Base-by-base conservation (phyloP, 371 early-diverging fungal genomes). In the Batkoa obscura region DNA sequence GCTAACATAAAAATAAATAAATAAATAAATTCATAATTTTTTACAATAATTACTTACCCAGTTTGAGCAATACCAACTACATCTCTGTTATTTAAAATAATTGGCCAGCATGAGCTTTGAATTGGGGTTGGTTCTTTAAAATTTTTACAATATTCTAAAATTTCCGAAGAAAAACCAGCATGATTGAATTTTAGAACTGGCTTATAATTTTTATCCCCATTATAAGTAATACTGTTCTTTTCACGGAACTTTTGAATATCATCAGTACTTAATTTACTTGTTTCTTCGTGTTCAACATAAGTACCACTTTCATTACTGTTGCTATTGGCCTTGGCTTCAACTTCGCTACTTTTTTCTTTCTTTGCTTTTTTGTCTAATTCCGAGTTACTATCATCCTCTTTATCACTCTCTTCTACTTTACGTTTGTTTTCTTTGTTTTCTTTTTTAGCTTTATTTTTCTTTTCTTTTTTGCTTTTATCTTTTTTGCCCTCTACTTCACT, bases 41-140 rank as follows among this genome's bases (percentile, higher is more conserved):
- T n/a, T n/a, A n/a, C n/a, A n/a, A n/a, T n/a, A n/a, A n/a, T n/a
- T n/a, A n/a, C n/a, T n/a, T 79, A 81, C 64, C 88, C 90, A 57
- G 88, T 90, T 57, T 84, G 85, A 15, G 88, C 88, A 62, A 85
- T 81, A 65, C 83, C 82, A 12, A 88, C 66, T 46, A 92, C 64
- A 66, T 86, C 81, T 54, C 81, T 75, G 34, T 81, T 82, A 47
- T 78, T 72, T 35, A 84, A 66, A 33, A 81, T 69, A 50, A 79
- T 68, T 35, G 87, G 85, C 84, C 86, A 85, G 66, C 91, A 96
- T 50, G 90, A 87, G 6, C 92, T 84, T 73, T 99, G 99, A 58
- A 99, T 98, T 2, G 95, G 84, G 2, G 98, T 97, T 2, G 99
- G 98, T 15, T 72, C 72, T 23, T 76, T 67, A 69, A 93, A 99